Percentiles rank a stretch among this genome's conserved stretches.
Evolutionary conservation across 73 alveolate genomes (phyloP).

Genomic region (Paramecium primaurelia): DNA sequence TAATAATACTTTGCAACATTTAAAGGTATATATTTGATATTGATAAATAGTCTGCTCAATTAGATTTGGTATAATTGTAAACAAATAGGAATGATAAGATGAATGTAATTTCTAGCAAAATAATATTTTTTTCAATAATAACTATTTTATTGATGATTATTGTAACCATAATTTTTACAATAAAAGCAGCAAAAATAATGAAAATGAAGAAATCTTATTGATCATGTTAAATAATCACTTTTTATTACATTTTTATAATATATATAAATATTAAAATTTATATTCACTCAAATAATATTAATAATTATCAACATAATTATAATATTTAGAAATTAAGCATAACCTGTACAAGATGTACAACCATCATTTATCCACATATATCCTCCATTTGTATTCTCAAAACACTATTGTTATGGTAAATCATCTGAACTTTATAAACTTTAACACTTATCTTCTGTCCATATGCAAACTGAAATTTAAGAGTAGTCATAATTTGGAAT

Average conservation of each 20-base stretch:
- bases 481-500: background rate
- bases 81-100: background rate
- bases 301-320: background rate
- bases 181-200: background rate
- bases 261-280: background rate
- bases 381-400: background rate
- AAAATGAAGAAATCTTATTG: slow-evolving; percentile 8
- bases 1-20: background rate
- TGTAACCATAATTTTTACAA: background rate
- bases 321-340: background rate
- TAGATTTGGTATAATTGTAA: background rate
- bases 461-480: background rate
- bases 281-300: background rate
- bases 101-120: background rate
- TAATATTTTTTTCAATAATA: background rate
- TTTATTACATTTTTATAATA: background rate
- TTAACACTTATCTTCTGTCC: background rate
- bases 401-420: background rate
- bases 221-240: background rate
- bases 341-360: background rate
- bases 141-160: background rate
- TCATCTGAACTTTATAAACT: background rate
- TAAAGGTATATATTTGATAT: background rate
- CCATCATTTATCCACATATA: background rate
- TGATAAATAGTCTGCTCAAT: background rate